These are phyloP conservation scores for Populus simonii DNA, from an alignment of 345 rosid species.

Conservation along the genomic window DNA sequence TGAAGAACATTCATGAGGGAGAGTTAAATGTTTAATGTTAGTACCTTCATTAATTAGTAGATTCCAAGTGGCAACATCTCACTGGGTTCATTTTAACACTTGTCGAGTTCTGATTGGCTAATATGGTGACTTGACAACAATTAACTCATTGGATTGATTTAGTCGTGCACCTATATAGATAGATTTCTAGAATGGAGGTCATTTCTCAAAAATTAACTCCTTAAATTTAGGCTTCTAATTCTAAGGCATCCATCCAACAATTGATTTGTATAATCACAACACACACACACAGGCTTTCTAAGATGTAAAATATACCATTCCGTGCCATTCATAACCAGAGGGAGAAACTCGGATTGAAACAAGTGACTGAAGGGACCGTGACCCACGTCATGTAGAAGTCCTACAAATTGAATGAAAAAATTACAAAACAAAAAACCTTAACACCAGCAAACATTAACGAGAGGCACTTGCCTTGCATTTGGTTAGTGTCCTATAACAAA, in stretches of 20 bases:
- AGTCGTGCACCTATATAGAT: too few relatives aligned
- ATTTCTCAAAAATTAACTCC: not conserved
- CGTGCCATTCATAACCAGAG: conserved; percentile 44
- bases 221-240: not conserved
- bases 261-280: not conserved
- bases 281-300: not conserved
- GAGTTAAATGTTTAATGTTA: too few relatives aligned
- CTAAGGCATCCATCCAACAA: not conserved
- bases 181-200: too few relatives aligned
- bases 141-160: too few relatives aligned
- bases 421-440: not conserved
- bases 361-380: conserved; percentile 97
- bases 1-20: too few relatives aligned
- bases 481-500: too few relatives aligned
- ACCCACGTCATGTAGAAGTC: conserved; percentile 92
- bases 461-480: not conserved
- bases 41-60: too few relatives aligned
- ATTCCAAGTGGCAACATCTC: too few relatives aligned
- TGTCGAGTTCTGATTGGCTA: too few relatives aligned
- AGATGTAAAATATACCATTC: conserved; percentile 50
- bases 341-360: conserved; percentile 90
- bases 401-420: conserved; percentile 38
- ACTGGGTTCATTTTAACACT: too few relatives aligned
- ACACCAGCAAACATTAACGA: not conserved
- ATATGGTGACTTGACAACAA: too few relatives aligned